Evolutionary conservation across 371 early-diverging fungal genomes (phyloP), one percentile per base, ranked within the genome.

Genomic region (Haplosporangium sp.): DNA sequence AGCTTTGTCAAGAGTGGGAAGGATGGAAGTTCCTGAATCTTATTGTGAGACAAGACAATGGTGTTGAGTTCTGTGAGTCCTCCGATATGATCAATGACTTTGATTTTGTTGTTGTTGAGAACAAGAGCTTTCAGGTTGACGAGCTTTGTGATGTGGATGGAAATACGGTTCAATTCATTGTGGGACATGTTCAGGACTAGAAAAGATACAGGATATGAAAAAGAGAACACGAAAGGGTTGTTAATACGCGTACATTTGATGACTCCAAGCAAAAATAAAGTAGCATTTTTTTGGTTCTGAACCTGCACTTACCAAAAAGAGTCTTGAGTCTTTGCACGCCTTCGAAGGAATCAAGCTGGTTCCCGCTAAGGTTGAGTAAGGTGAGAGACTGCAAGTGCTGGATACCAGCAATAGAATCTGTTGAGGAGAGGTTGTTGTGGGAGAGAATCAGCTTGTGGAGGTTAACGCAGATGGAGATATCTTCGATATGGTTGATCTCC

Each of bases 41-140:
- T 69, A 83, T 96, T 96, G 65, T 95, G 92, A 0, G 95, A 95
- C 23, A 96, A 77, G 21, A 95, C 95, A 84, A 95, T 76, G 0
- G 95, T 94, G 70, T 91, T 92, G 20, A 96, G 84, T 29, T 91
- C 80, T 1, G 69, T 64, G 50, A 94, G 77, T 3, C 79, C 64
- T 12, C 83, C 84, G 20, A 96, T 46, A 63, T 92, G 85, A 40
- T 93, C 93, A 50, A 94, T 85, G 51, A 79, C 73, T 36, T 84
- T 80, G 54, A 95, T 85, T 48, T 84, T 56, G 81, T 96, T 96
- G 77, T 95, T 83, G 70, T 91, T 93, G 36, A 95, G 84, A 47
- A 95, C 92, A n/a, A 95, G 81, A 6, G 96, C 96, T 64, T 93
- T 94, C 23, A 95, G 83, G 41, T 86, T 74, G n/a, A 67, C 83